A percentile compares a stretch with the other conserved stretches of the same genome.
Evolutionary conservation across 1,139 yeast species (phyloP).

Genomic region (Nakaseomyces bracarensis): DNA sequence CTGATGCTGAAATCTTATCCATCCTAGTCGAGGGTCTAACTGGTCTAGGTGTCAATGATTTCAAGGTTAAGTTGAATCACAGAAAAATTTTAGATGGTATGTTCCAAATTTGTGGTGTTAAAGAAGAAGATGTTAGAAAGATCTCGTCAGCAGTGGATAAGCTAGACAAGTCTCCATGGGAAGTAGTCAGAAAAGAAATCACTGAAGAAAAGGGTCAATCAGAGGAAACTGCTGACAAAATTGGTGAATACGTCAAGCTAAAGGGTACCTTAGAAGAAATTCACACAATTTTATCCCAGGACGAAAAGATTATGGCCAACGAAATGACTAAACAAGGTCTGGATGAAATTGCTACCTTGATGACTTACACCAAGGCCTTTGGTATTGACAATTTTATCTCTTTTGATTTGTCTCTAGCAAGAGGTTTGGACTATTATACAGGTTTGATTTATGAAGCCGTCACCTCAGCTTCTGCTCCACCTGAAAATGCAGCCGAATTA

Average conservation of each 20-base stretch:
- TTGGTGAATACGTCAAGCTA: slow-evolving; percentile 83
- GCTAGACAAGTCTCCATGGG: slow-evolving; percentile 94
- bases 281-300: slow-evolving; percentile 45
- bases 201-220: slow-evolving; percentile 81
- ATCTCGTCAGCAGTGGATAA: slow-evolving; percentile 94
- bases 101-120: slow-evolving; percentile 90
- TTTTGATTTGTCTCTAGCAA: slow-evolving; percentile 87
- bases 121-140: slow-evolving; percentile 86
- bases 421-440: slow-evolving; percentile 96
- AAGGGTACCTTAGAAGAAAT: slow-evolving; percentile 72
- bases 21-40: slow-evolving; percentile 77
- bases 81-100: slow-evolving; percentile 93
- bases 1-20: slow-evolving; percentile 83
- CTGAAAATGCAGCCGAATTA: slow-evolving; percentile 60
- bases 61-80: slow-evolving; percentile 87
- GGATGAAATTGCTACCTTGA: slow-evolving; percentile 65
- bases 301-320: slow-evolving; percentile 51
- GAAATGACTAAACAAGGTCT: slow-evolving; percentile 74
- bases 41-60: slow-evolving; percentile 75
- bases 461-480: slow-evolving; percentile 91
- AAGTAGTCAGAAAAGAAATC: slow-evolving; percentile 84
- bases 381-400: slow-evolving; percentile 56
- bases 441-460: slow-evolving; percentile 96
- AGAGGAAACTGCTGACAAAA: slow-evolving; percentile 84
- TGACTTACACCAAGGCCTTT: slow-evolving; percentile 75